Evolutionary conservation across 83 land plant genomes (phyloP), one percentile per base, ranked within the genome.

Genomic region (Isoetes engelmannii): DNA sequence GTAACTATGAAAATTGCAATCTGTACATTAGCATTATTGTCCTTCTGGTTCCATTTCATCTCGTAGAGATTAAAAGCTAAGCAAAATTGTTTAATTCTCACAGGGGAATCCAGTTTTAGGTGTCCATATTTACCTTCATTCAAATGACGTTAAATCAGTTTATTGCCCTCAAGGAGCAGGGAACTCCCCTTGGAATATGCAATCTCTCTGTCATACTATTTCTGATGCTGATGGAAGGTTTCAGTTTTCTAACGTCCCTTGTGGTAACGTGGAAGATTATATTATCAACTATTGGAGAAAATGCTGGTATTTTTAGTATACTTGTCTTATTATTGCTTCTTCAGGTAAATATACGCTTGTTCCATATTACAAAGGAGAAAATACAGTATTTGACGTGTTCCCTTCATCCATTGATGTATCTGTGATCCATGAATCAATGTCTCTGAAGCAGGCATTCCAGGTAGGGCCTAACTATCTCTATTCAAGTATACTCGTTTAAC

Each of bases 71-170:
- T 28, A 28, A 2, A 28, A 28, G 37, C 37, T 28, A 28, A 28
- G 37, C 37, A 0, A 28, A n/a, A 28, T 2, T 28, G 37, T 28
- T 28, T 2, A 28, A 28, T 28, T 28, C 37, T 28, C 2, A 21
- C 81, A 92, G 96, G 96, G 98, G 63, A 89, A 87, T 74, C 96
- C 98, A 50, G 89, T 93, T 44, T 62, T 93, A 69, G 98, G 98
- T 37, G 98, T 93, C 50, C 87, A 93, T 48, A 54, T 93, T 8
- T 93, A 80, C 64, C 69, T 93, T 28, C 84, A 84, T 69, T 93
- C 98, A 48, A 81, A 87, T 70, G 96, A 93, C 71, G 86, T 93
- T 37, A 6, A 48, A 4, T 77, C 84, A 64, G 82, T 87, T 50
- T 63, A 82, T 59, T 93, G 98, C 63, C 88, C 92, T 6, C 82